phyloP scores from a whole-genome alignment of 176 grass and related monocot genomes.

The Avena atlantica region DNA sequence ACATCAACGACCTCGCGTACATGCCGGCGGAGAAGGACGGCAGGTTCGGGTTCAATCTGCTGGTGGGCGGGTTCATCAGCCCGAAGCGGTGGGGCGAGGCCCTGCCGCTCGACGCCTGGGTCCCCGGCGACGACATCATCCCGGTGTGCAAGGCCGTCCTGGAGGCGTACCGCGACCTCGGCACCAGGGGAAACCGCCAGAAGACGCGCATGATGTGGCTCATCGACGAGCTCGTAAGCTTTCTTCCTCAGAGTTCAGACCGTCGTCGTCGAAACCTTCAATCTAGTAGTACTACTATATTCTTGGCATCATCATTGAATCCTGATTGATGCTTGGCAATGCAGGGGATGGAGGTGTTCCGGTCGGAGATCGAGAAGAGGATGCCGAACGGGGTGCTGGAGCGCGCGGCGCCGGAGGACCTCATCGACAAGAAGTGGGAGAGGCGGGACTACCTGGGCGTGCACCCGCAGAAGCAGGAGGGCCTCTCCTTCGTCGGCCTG shows the following conservation, averaged over 20 bases:
- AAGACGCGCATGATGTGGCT: slow-evolving; percentile 99
- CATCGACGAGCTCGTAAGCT: slow-evolving; percentile 89
- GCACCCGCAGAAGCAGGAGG: slow-evolving; percentile 82
- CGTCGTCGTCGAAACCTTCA: neutral
- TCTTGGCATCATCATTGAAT: neutral
- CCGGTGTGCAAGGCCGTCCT: slow-evolving; percentile 73
- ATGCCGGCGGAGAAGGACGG: slow-evolving; percentile 82
- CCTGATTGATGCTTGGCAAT: neutral
- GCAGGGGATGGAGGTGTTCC: slow-evolving; percentile 80
- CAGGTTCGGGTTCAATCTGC: slow-evolving; percentile 86
- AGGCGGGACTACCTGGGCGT: slow-evolving; percentile 77
- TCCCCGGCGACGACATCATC: slow-evolving; percentile 66
- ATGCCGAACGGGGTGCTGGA: slow-evolving; percentile 67
- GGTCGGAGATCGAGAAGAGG: slow-evolving; percentile 83
- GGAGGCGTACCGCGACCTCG: slow-evolving; percentile 87
- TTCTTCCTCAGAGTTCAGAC: neutral
- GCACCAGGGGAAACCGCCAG: slow-evolving; percentile 75
- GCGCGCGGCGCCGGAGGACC: slow-evolving; percentile 56
- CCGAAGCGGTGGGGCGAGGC: slow-evolving; percentile 90
- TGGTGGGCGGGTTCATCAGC: slow-evolving; percentile 94
- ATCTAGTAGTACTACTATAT: neutral
- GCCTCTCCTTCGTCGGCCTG: slow-evolving; percentile 72
- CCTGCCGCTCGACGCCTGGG: slow-evolving; percentile 85
- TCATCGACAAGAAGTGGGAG: slow-evolving; percentile 72
- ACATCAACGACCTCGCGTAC: slow-evolving; percentile 94